Percentiles rank a stretch among this genome's conserved stretches.
These are phyloP conservation scores for Cantharellus anzutake DNA, from an alignment of 768 basidiomycete genomes.

Conservation along the genomic window DNA sequence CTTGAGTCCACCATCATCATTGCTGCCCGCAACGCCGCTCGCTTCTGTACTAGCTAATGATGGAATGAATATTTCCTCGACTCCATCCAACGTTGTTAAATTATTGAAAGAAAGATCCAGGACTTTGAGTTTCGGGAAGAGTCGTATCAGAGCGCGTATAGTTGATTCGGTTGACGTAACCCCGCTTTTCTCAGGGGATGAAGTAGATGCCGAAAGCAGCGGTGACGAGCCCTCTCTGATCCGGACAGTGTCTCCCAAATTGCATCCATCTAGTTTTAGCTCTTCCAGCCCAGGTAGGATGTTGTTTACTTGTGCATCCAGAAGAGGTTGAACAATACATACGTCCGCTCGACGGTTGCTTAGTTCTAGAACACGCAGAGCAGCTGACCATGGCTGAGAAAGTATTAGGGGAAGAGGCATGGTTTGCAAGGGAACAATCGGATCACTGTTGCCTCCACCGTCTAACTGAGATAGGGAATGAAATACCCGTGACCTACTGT, in stretches of 20 bases:
- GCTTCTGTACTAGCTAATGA: neutral
- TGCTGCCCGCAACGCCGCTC: neutral
- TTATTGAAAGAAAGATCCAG: constrained; percentile 63
- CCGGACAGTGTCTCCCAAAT: constrained; percentile 28
- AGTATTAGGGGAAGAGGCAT: constrained; percentile 47
- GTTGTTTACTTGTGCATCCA: constrained; percentile 22
- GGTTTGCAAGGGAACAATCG: constrained; percentile 37
- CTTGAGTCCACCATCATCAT: constrained; percentile 2
- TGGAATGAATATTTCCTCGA: constrained; percentile 20
- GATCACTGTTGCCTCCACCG: neutral
- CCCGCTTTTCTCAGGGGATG: too few species aligned
- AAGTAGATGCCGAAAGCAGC: too few species aligned
- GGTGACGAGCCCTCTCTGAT: neutral
- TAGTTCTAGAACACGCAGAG: constrained; percentile 38
- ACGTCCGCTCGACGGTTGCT: constrained; percentile 48
- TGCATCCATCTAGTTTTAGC: constrained; percentile 54
- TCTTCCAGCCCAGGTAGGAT: constrained; percentile 53
- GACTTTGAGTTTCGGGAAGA: constrained; percentile 52
- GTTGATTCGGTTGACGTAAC: neutral
- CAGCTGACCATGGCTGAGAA: constrained; percentile 37
- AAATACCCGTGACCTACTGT: too few species aligned
- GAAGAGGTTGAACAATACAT: constrained; percentile 23
- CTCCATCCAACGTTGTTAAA: constrained; percentile 41
- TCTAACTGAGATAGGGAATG: constrained; percentile 25
- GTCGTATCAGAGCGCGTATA: constrained; percentile 19